Evolutionary conservation across 805 yeast species (phyloP).

Genomic region (Zygoascus ofunaensis): DNA sequence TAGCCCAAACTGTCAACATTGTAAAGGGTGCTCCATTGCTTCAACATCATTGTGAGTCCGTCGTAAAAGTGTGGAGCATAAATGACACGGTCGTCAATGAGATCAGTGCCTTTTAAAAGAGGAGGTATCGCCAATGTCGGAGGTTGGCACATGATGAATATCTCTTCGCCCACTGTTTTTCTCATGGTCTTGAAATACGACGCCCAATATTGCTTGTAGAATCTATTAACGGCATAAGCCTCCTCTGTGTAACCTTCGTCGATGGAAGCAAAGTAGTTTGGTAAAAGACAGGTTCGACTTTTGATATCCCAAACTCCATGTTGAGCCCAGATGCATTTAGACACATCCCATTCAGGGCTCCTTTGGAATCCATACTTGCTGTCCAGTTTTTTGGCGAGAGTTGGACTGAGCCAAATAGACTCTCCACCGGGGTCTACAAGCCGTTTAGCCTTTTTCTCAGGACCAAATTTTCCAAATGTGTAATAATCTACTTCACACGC

Average conservation of each 20-base stretch:
- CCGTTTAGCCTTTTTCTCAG: slow-evolving; percentile 50
- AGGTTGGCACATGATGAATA: slow-evolving; percentile 63
- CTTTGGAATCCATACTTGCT: slow-evolving; percentile 63
- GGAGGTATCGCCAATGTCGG: slow-evolving; percentile 81
- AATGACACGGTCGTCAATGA: slow-evolving; percentile 54
- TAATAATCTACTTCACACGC: slow-evolving; percentile 60
- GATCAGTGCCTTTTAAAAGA: slow-evolving; percentile 34
- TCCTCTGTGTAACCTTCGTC: slow-evolving; percentile 20
- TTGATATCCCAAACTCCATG: slow-evolving; percentile 64
- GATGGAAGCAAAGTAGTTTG: slow-evolving; percentile 41
- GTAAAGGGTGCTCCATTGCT: slow-evolving; percentile 73
- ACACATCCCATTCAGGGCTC: slow-evolving; percentile 53
- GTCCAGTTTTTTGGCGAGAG: slow-evolving; percentile 42
- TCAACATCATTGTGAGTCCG: slow-evolving; percentile 87
- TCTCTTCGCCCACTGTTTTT: slow-evolving; percentile 35
- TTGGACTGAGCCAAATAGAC: slow-evolving; percentile 53
- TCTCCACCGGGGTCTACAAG: slow-evolving; percentile 57
- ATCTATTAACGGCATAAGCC: slow-evolving; percentile 40
- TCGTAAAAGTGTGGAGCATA: slow-evolving; percentile 90
- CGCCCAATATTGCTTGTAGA: slow-evolving; percentile 55
- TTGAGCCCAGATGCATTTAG: slow-evolving; percentile 72
- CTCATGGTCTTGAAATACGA: slow-evolving; percentile 36
- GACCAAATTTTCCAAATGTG: slow-evolving; percentile 66
- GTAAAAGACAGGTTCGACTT: slow-evolving; percentile 26
- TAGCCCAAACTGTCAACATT: slow-evolving; percentile 89